Conservation (phyloP, 2,329 filamentous ascomycete species). For the Acephala macrosclerotiorum region DNA sequence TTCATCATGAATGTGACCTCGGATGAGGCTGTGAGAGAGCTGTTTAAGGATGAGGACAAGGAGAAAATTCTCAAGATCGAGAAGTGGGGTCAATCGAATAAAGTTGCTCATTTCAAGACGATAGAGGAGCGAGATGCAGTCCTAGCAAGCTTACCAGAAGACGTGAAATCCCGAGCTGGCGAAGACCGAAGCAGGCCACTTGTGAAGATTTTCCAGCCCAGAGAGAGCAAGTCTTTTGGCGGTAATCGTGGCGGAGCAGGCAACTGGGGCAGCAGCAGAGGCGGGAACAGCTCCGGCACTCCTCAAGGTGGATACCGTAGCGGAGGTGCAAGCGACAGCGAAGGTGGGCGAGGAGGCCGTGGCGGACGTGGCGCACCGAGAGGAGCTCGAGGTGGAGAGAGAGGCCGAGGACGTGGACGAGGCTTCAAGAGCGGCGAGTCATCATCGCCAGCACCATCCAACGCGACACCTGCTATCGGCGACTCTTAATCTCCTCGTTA, state of each 20-base stretch:
- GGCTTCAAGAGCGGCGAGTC: conserved; percentile 63
- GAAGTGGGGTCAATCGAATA: conserved; percentile 81
- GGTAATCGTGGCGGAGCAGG: conserved; percentile 70
- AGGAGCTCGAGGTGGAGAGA: conserved; percentile 58
- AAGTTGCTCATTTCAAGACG: conserved; percentile 85
- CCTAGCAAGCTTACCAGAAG: conserved; percentile 75
- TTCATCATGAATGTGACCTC: conserved; percentile 89
- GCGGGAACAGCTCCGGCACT: conserved; percentile 61
- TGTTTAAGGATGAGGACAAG: conserved; percentile 85
- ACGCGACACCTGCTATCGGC: conserved; percentile 56
- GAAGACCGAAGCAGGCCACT: conserved; percentile 81
- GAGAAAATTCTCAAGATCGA: conserved; percentile 81
- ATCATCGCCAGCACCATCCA: conserved; percentile 56
- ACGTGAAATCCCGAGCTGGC: conserved; percentile 73
- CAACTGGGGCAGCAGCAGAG: conserved; percentile 72
- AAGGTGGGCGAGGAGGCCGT: conserved; percentile 61
- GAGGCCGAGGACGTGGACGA: conserved; percentile 62
- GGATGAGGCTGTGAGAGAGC: conserved; percentile 81
- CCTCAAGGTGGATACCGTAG: conserved; percentile 81
- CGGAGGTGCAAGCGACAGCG: conserved; percentile 80
- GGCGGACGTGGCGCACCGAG: conserved; percentile 65
- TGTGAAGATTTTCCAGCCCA: conserved; percentile 83
- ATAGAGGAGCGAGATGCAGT: conserved; percentile 82
- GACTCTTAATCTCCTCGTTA: conserved; percentile 38
- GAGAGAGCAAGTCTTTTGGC: conserved; percentile 60